These are phyloP conservation scores for Boletus insuetus DNA, from an alignment of 768 basidiomycete species.

Conservation along the genomic window DNA sequence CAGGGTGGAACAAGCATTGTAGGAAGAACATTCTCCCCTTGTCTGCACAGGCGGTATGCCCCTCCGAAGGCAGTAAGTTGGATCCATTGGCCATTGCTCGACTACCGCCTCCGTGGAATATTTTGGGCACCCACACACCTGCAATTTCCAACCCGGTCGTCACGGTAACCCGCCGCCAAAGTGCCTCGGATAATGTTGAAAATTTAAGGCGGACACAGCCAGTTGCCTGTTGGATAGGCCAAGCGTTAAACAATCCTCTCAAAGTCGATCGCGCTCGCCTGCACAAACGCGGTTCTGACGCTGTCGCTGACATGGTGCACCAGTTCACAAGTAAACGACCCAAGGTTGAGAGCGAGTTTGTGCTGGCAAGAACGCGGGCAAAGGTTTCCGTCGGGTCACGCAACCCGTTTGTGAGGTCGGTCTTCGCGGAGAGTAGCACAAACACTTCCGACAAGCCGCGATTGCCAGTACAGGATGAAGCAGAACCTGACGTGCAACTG, in stretches of 20 bases:
- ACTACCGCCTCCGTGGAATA: slow-evolving; percentile 27
- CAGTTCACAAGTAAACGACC: slow-evolving; percentile 22
- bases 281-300: slow-evolving; percentile 22
- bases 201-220: neutral
- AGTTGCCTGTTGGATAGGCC: neutral
- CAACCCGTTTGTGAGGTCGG: slow-evolving; percentile 26
- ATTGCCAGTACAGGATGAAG: neutral
- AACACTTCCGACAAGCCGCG: neutral
- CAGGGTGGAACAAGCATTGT: neutral
- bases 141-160: neutral
- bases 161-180: neutral
- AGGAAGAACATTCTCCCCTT: slow-evolving; percentile 16
- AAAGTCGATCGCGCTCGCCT: slow-evolving; percentile 26
- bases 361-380: slow-evolving; percentile 8
- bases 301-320: slow-evolving; percentile 18
- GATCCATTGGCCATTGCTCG: slow-evolving; percentile 29
- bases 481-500: neutral
- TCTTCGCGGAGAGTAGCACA: slow-evolving; percentile 16
- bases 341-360: slow-evolving; percentile 22
- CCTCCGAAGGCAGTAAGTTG: slow-evolving; percentile 7
- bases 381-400: neutral
- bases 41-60: slow-evolving; percentile 16
- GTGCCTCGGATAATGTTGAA: neutral
- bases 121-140: neutral
- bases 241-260: slow-evolving; percentile 6